These are phyloP conservation scores for Trichosanthes truncata DNA, from an alignment of 306 rosid species.

Conservation along the genomic window DNA sequence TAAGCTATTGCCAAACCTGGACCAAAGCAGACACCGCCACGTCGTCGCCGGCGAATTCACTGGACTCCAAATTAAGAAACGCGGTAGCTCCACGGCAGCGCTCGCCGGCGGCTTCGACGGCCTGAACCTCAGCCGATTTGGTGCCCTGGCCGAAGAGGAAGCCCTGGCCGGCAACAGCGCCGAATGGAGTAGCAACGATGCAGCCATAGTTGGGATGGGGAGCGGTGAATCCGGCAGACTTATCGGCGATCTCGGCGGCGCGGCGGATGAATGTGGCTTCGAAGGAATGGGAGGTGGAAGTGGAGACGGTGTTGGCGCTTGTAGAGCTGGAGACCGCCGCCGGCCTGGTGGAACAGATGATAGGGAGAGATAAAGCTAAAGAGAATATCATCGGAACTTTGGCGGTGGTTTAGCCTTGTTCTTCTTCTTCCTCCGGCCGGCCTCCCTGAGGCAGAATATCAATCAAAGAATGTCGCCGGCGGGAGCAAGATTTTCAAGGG, in stretches of 20 bases:
- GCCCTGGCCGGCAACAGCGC: slow-evolving; percentile 62
- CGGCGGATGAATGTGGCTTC: slow-evolving; percentile 51
- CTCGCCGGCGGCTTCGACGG: slow-evolving; percentile 50
- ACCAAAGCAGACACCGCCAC: slow-evolving; percentile 71
- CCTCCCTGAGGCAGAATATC: no score
- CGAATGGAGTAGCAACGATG: slow-evolving; percentile 46
- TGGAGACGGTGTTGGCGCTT: background rate
- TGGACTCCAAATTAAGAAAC: slow-evolving; percentile 82
- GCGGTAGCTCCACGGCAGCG: slow-evolving; percentile 49
- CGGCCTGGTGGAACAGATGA: background rate
- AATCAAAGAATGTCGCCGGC: no score
- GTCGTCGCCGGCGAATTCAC: slow-evolving; percentile 75
- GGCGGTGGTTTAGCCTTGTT: background rate
- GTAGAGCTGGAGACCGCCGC: background rate
- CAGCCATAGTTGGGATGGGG: slow-evolving; percentile 95
- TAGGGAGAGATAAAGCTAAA: background rate
- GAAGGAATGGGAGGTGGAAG: slow-evolving; percentile 12
- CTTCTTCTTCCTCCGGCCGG: background rate
- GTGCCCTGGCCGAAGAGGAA: slow-evolving; percentile 89
- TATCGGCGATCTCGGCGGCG: slow-evolving; percentile 62
- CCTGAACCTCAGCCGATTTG: slow-evolving; percentile 68
- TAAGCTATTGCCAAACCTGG: slow-evolving; percentile 34
- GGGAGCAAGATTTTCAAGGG: no score
- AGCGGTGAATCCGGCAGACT: slow-evolving; percentile 72
- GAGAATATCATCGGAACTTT: background rate